These are phyloP conservation scores for Pholiota microspora DNA, from an alignment of 768 basidiomycete species.

Conservation along the genomic window DNA sequence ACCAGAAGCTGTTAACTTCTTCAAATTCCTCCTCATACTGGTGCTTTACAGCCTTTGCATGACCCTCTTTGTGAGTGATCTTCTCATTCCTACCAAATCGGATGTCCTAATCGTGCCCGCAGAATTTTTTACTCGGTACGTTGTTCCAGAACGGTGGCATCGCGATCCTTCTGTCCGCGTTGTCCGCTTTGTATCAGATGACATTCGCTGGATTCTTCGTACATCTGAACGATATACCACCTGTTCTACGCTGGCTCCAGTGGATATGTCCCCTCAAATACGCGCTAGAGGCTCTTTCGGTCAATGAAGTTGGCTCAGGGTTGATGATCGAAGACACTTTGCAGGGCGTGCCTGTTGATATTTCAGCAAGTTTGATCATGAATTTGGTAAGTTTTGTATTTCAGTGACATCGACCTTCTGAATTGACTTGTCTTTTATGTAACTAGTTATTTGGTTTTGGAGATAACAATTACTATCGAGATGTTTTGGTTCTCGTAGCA, in stretches of 20 bases:
- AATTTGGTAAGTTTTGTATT: slow-evolving; percentile 52
- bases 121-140: slow-evolving; percentile 91
- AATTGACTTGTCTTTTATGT: slow-evolving; percentile 2
- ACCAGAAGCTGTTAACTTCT: slow-evolving; percentile 75
- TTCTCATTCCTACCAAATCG: too few relatives aligned
- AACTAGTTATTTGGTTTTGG: slow-evolving; percentile 84
- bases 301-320: slow-evolving; percentile 91
- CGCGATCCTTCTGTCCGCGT: slow-evolving; percentile 84
- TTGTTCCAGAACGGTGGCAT: slow-evolving; percentile 85
- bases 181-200: slow-evolving; percentile 78
- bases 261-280: slow-evolving; percentile 88
- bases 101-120: too few relatives aligned
- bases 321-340: slow-evolving; percentile 79
- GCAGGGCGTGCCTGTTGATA: slow-evolving; percentile 76
- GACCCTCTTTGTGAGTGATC: slow-evolving; percentile 75
- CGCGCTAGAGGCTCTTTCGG: slow-evolving; percentile 78
- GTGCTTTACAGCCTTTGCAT: slow-evolving; percentile 82
- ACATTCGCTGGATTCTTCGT: slow-evolving; percentile 94
- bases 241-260: slow-evolving; percentile 90
- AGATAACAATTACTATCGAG: slow-evolving; percentile 79
- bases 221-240: slow-evolving; percentile 80
- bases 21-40: slow-evolving; percentile 92
- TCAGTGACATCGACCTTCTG: background rate
- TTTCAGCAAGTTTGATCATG: slow-evolving; percentile 87
- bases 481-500: slow-evolving; percentile 83